Evolutionary conservation across 1,139 yeast genomes (phyloP).

Genomic region (Debaryomyces nepalensis): DNA sequence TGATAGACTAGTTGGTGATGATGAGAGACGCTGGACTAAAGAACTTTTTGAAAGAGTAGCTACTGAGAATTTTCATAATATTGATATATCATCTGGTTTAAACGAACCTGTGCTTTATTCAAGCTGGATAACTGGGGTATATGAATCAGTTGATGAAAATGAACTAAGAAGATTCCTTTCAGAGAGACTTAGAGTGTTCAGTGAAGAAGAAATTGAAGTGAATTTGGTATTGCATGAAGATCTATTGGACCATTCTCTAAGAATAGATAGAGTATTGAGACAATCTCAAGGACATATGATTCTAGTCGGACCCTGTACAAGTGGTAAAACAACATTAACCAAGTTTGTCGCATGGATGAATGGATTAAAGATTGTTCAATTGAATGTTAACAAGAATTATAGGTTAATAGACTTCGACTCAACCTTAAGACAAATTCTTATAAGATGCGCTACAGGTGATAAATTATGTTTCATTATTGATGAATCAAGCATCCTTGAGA

Average conservation of each 20-base stretch:
- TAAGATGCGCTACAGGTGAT: slow-evolving; percentile 56
- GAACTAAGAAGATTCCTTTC: slow-evolving; percentile 59
- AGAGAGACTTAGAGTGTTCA: slow-evolving; percentile 70
- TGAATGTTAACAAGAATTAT: slow-evolving; percentile 61
- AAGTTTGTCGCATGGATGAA: slow-evolving; percentile 93
- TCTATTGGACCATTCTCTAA: slow-evolving; percentile 70
- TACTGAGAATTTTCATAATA: slow-evolving; percentile 49
- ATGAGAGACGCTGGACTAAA: slow-evolving; percentile 59
- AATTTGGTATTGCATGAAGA: slow-evolving; percentile 71
- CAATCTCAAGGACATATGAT: slow-evolving; percentile 93
- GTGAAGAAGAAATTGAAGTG: slow-evolving; percentile 75
- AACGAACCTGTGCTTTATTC: slow-evolving; percentile 64
- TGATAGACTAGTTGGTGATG: slow-evolving; percentile 62
- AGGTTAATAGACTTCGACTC: slow-evolving; percentile 68
- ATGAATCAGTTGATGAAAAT: slow-evolving; percentile 56
- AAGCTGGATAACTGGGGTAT: slow-evolving; percentile 72
- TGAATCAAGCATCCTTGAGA: slow-evolving; percentile 76
- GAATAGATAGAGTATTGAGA: slow-evolving; percentile 81
- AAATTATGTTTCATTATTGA: slow-evolving; percentile 76
- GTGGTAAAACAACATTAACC: slow-evolving; percentile 80
- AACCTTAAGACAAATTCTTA: slow-evolving; percentile 58
- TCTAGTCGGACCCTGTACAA: slow-evolving; percentile 81
- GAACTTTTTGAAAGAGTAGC: slow-evolving; percentile 46
- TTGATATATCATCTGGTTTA: slow-evolving; percentile 41
- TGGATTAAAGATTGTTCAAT: slow-evolving; percentile 66